Percentiles rank a stretch among this genome's conserved stretches.
phyloP scores from a whole-genome alignment of 2,329 filamentous ascomycete genomes.

The Cyphellophora europaea region DNA sequence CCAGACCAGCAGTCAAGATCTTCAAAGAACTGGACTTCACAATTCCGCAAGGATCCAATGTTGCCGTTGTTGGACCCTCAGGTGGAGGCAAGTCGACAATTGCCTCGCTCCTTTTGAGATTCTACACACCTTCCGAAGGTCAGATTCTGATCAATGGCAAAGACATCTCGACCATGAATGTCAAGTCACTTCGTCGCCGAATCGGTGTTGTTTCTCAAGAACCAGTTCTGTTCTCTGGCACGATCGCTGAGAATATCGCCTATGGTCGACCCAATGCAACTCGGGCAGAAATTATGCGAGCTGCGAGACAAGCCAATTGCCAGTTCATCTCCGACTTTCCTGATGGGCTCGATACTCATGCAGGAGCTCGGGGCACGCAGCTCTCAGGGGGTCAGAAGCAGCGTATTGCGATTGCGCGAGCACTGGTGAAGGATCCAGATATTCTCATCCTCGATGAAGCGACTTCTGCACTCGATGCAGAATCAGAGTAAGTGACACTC shows the following conservation, averaged over 20 bases:
- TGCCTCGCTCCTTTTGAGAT: slow-evolving; percentile 78
- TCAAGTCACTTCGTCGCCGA: slow-evolving; percentile 81
- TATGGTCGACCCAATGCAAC: slow-evolving; percentile 79
- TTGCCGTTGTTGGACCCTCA: slow-evolving; percentile 92
- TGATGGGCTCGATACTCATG: slow-evolving; percentile 86
- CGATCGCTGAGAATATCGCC: slow-evolving; percentile 74
- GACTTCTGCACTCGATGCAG: slow-evolving; percentile 89
- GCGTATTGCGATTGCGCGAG: slow-evolving; percentile 90
- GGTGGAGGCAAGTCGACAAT: slow-evolving; percentile 96
- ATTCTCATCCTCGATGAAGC: slow-evolving; percentile 96
- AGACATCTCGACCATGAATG: slow-evolving; percentile 79
- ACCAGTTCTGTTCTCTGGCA: slow-evolving; percentile 78
- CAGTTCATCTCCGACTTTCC: slow-evolving; percentile 95
- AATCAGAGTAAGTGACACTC: slow-evolving; percentile 54
- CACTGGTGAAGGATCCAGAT: slow-evolving; percentile 89
- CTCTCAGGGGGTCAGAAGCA: slow-evolving; percentile 96
- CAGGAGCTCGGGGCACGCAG: slow-evolving; percentile 85
- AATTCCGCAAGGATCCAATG: slow-evolving; percentile 86
- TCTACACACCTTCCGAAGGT: slow-evolving; percentile 76
- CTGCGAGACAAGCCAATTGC: slow-evolving; percentile 88
- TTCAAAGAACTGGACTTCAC: slow-evolving; percentile 84
- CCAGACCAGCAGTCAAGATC: slow-evolving; percentile 80
- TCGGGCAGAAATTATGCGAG: slow-evolving; percentile 70
- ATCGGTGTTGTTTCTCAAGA: slow-evolving; percentile 96
- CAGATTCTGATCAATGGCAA: slow-evolving; percentile 73